phyloP scores from a whole-genome alignment of 2,329 filamentous ascomycete genomes.

The Teratosphaeria destructans region DNA sequence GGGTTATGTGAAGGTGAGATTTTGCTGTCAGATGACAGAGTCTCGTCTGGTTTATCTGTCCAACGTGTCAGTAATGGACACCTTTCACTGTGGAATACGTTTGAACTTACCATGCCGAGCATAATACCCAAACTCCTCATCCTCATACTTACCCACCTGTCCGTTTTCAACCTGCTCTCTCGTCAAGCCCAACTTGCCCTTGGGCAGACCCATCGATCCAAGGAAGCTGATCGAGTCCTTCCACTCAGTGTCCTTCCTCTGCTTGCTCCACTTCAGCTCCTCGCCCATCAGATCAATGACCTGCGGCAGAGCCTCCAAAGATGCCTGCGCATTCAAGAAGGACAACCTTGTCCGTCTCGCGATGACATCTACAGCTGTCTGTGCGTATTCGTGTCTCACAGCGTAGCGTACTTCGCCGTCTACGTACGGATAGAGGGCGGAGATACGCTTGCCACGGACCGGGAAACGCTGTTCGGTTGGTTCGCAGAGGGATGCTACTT shows the following conservation, averaged over 20 bases:
- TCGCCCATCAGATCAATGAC: conserved; percentile 84
- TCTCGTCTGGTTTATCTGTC: conserved; percentile 44
- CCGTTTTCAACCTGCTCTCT: conserved; percentile 51
- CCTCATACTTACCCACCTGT: conserved; percentile 36
- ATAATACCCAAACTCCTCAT: conserved; percentile 41
- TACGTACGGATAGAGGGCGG: conserved; percentile 74
- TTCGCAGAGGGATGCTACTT: conserved; percentile 68
- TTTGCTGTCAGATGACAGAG: conserved; percentile 41
- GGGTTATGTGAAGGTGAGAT: conserved; percentile 36
- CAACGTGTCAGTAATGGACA: background rate
- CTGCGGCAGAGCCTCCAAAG: conserved; percentile 70
- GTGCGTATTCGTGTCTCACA: conserved; percentile 79
- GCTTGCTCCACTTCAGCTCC: conserved; percentile 68
- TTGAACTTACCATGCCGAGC: conserved; percentile 38
- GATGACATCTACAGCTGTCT: conserved; percentile 80
- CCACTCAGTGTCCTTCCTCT: conserved; percentile 71
- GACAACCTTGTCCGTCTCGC: conserved; percentile 75
- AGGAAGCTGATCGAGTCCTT: conserved; percentile 53
- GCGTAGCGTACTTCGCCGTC: conserved; percentile 88
- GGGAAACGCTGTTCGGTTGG: conserved; percentile 74
- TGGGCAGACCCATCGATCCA: conserved; percentile 51
- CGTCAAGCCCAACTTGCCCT: conserved; percentile 44
- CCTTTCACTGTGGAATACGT: background rate
- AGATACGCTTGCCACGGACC: conserved; percentile 69
- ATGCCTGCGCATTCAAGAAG: conserved; percentile 85